Conservation (phyloP, 1,284 basidiomycete genomes). For the Ustilago trichophora region DNA sequence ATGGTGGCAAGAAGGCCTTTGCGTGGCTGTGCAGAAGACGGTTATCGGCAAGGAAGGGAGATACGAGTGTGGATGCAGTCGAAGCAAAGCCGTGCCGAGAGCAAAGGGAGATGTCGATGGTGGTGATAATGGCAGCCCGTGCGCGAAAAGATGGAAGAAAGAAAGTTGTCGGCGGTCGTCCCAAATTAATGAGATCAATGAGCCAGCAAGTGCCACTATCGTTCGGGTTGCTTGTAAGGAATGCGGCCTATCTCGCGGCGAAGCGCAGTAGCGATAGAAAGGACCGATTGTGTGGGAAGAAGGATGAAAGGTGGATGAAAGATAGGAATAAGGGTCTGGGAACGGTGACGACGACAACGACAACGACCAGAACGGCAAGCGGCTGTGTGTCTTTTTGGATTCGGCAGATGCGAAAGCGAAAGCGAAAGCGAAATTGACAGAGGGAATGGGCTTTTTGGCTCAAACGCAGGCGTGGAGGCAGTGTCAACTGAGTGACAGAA, state of each 20-base stretch:
- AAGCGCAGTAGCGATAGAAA: no score
- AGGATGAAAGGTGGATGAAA: not conserved
- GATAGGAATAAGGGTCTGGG: not conserved
- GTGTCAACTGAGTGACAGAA: no score
- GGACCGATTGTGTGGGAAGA: no score
- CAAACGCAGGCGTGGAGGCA: not conserved
- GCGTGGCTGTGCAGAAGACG: no score
- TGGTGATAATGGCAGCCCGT: slow-evolving; percentile 11
- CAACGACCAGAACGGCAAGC: no score
- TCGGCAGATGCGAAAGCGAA: slow-evolving; percentile 2
- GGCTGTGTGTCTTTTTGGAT: slow-evolving; percentile 7
- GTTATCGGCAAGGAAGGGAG: no score
- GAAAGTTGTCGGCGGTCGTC: slow-evolving; percentile 8
- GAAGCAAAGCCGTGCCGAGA: no score
- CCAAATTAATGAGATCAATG: slow-evolving; percentile 4
- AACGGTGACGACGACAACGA: not conserved
- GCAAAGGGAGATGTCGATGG: not conserved
- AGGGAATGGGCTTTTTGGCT: not conserved
- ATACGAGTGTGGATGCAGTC: no score
- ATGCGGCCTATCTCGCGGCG: not conserved
- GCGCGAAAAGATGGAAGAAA: slow-evolving; percentile 1
- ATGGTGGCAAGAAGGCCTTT: no score
- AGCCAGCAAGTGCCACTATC: not conserved
- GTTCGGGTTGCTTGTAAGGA: not conserved
- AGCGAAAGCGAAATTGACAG: not conserved